Base-by-base conservation (phyloP, 108 stramenopile species). In the Fragilaria radians region DNA sequence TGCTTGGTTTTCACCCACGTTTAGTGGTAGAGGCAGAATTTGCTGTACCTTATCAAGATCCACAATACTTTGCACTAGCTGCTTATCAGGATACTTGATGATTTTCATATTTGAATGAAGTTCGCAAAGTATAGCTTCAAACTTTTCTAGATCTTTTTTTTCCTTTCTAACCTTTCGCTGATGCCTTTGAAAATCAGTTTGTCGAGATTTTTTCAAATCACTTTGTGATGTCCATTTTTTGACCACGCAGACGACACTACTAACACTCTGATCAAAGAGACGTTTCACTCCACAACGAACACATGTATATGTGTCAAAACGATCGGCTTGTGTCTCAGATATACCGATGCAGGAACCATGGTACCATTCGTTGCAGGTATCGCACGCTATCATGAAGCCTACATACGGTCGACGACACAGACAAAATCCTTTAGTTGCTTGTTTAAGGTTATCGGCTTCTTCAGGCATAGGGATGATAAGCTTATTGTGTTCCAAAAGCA, bases 351-450 rank as follows among this genome's bases (percentile, higher is more conserved):
- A 96, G 14, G 76, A 57, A 5, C 94, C 96, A 64, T 96, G 96
- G 66, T 88, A 96, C 96, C 96, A 96, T 49, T 94, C 94, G 31
- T 92, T 88, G 66, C 96, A 96, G 21, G 74, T 62, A 73, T 95
- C 91, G 65, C 96, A 96, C 5, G 86, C 85, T 56, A 96, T 88
- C 96, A 96, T 96, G 68, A 95, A 96, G 30, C 96, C 96, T 66
- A 93, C 94, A 59, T 94, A 93, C 14, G 93, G 91, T 42, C 85
- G 72, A 25, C 93, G 72, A 59, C 96, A 96, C 31, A 93, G 69
- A 59, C 96, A 96, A 64, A 94, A 96, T 45, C 74, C 81, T 50
- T 74, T 65, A 48, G 76, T 71, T 4, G 79, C 85, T 48, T 85
- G 80, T 28, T 76, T 64, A 23, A 92, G 61, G n/a, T 56, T 49